Base-by-base conservation (phyloP, 2,329 filamentous ascomycete genomes). In the Xylaria multiplex region DNA sequence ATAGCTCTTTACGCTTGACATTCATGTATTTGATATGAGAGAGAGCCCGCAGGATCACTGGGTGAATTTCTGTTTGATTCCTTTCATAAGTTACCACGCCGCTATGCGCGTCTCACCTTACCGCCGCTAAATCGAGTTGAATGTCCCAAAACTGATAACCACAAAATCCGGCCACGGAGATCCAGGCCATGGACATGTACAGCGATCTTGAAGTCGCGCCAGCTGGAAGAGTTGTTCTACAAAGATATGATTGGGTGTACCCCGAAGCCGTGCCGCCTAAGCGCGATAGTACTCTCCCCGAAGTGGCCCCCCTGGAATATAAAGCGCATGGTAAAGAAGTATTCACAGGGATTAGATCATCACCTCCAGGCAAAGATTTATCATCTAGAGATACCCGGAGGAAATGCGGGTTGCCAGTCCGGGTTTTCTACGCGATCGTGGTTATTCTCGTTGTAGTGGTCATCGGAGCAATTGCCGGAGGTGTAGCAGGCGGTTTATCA, bases 381-480 rank as follows among this genome's bases (percentile, higher is more conserved):
- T 11, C 43, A 32, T 6, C 27, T 48, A 14, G 24, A 4, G 2
- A 49, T 14, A 2, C 24, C 6, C 22, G 55, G 45, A 66, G 46
- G 27, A 68, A 66, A 65, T 71, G 69, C 32, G 68, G 69, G 16
- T 19, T 74, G 40, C 50, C 48, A 40, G 54, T 65, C 32, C 64
- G 71, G 19, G 53, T 52, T 2, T 74, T 70, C 42, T 69, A 69
- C 49, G 52, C 66, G 13, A 45, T 70, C 6, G 42, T 70, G 2
- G 54, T 53, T 22, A 49, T 69, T 11, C 66, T 59, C 13, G 19
- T 16, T 22, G 2, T 59, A 6, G 8, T 59, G 2, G 16, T 30
- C 56, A 42, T 59, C 11, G 72, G 71, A 42, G 72, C 69, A 16
- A 61, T 74, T 13, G 71, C 64, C 24, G 71, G 70, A 1, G 68